These are phyloP conservation scores for Epichloe gansuensis DNA, from an alignment of 2,329 filamentous ascomycete species.

Conservation along the genomic window DNA sequence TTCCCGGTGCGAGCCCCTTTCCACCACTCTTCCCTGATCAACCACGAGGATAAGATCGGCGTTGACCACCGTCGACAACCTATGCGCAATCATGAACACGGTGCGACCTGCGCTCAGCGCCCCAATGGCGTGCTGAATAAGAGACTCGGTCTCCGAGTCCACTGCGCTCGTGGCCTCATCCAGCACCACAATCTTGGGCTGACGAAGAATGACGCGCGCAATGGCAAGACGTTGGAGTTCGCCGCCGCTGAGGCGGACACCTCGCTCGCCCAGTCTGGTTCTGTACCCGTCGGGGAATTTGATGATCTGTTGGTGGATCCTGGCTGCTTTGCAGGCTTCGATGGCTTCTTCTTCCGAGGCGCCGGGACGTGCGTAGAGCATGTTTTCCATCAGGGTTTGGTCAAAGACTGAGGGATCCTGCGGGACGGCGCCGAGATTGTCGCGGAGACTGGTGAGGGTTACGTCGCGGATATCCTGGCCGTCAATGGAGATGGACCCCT, in stretches of 20 bases:
- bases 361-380: slow-evolving; percentile 49
- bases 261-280: slow-evolving; percentile 35
- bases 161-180: slow-evolving; percentile 41
- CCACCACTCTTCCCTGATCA: slow-evolving; percentile 36
- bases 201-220: slow-evolving; percentile 24
- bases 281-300: slow-evolving; percentile 41
- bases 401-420: slow-evolving; percentile 55
- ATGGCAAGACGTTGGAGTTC: slow-evolving; percentile 38
- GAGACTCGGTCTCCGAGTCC: slow-evolving; percentile 30
- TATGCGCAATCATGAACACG: slow-evolving; percentile 38
- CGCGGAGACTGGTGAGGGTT: slow-evolving; percentile 43
- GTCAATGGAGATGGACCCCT: slow-evolving; percentile 43
- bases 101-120: slow-evolving; percentile 35
- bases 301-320: slow-evolving; percentile 52
- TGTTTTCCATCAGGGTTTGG: slow-evolving; percentile 50
- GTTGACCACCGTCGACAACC: slow-evolving; percentile 27
- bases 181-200: slow-evolving; percentile 22
- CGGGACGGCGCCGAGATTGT: slow-evolving; percentile 50
- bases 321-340: slow-evolving; percentile 47
- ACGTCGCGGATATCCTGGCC: slow-evolving; percentile 48
- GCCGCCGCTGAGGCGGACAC: slow-evolving; percentile 37
- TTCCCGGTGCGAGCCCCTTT: slow-evolving; percentile 37
- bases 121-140: slow-evolving; percentile 34
- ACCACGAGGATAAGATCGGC: slow-evolving; percentile 43
- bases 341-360: slow-evolving; percentile 49